phyloP scores from a whole-genome alignment of 2,329 filamentous ascomycete genomes.

The Ophiostoma piceae region DNA sequence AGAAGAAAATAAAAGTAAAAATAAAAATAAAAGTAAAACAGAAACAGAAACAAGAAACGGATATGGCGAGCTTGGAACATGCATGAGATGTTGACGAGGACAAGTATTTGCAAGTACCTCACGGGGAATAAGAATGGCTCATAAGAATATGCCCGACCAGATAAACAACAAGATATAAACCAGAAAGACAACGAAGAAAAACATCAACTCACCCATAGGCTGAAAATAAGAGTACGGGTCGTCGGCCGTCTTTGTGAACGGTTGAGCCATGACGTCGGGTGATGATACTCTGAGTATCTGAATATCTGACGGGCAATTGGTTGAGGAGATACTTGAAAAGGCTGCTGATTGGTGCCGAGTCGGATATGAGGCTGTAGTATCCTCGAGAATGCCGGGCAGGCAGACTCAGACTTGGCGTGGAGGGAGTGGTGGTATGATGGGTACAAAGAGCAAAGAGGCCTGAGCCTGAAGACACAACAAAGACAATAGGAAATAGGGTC shows the following conservation, averaged over 20 bases:
- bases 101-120: conserved; percentile 11
- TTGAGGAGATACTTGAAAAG: not conserved
- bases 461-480: not conserved
- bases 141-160: not conserved
- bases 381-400: not conserved
- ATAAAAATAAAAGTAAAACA: not conserved
- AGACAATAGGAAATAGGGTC: not conserved
- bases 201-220: conserved; percentile 50
- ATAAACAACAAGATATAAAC: not conserved
- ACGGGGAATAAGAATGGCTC: not conserved
- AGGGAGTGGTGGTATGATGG: not conserved
- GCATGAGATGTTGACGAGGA: not conserved
- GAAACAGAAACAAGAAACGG: not conserved
- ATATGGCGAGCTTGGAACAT: not conserved
- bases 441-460: not conserved
- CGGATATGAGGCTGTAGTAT: not conserved
- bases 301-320: not conserved
- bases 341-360: not conserved
- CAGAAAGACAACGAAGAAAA: not conserved
- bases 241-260: conserved; percentile 34
- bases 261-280: conserved; percentile 25
- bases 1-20: not conserved
- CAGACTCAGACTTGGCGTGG: not conserved
- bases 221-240: conserved; percentile 46
- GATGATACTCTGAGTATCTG: not conserved